Base-by-base conservation (phyloP, 306 rosid species). In the Datisca glomerata region DNA sequence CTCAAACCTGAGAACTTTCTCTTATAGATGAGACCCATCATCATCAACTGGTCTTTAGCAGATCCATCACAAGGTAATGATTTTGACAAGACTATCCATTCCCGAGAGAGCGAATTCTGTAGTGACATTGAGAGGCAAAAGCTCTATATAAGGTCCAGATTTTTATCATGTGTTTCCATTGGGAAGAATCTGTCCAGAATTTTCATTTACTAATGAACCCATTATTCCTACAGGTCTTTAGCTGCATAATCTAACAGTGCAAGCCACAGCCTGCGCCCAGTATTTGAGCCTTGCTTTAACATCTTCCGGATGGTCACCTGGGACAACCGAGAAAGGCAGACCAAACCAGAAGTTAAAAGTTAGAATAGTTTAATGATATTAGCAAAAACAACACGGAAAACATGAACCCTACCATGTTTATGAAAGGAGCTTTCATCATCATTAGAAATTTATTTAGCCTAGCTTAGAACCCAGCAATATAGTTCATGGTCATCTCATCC, bases 241-340 rank as follows among this genome's bases (percentile, higher is more conserved):
- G 72, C 48, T 86, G 86, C 96, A 86, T 13, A 86, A 69, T 53
- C 37, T 81, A 1, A 86, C 85, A 2, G 94, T 86, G 40, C 96
- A 86, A 0, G 94, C 96, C 34, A 86, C 96, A 21, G 92, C 81
- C 49, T 86, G 94, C 0, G 96, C 96, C 96, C 94, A 86, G 47
- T 46, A 86, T 45, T 81, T 86, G 56, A 86, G 91, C 70, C 96
- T 75, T 2, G 92, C 96, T 34, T 86, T 86, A 7, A 86, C 96
- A 57, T 86, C 96, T 51, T 86, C 85, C 0, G 96, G 96, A 64
- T 69, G 79, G 19, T 86, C 96, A 57, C 96, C 96, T 81, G 63
- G 36, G 51, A 56, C n/a, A n/a, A n/a, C n/a, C n/a, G n/a, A n/a
- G n/a, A 19, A 55, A 37, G 41, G n/a, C 4, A 14, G 23, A 22